Percentiles rank a stretch among this genome's conserved stretches.
Evolutionary conservation across 2,329 filamentous ascomycete species (phyloP).

Genomic region (Alternaria longipes): DNA sequence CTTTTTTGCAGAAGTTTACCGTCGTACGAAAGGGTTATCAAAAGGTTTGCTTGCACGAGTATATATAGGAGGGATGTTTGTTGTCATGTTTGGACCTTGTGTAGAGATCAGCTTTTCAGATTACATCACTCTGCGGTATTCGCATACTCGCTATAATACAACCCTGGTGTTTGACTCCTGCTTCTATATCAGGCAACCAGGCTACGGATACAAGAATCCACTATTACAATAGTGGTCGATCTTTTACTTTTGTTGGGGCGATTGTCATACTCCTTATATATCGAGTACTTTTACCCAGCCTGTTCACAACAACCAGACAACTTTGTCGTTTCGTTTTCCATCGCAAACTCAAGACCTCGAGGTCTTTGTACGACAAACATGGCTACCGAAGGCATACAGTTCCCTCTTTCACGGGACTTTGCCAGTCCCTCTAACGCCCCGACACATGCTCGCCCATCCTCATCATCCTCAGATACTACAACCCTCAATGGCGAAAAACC

Average conservation of each 20-base stretch:
- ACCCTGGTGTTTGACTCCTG: background rate
- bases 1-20: background rate
- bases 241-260: background rate
- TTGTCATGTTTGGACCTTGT: background rate
- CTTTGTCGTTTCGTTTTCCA: background rate
- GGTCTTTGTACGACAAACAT: slow-evolving; percentile 10
- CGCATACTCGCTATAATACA: background rate
- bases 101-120: background rate
- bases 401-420: slow-evolving; percentile 24
- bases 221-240: background rate
- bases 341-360: background rate
- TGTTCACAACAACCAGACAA: background rate
- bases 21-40: background rate
- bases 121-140: slow-evolving; percentile 1
- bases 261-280: background rate
- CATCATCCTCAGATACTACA: slow-evolving; percentile 26
- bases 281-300: background rate
- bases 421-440: slow-evolving; percentile 6
- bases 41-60: background rate
- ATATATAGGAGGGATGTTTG: background rate
- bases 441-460: slow-evolving; percentile 18
- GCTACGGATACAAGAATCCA: background rate
- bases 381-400: slow-evolving; percentile 28
- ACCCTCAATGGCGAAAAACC: slow-evolving; percentile 18
- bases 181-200: background rate